Base-by-base conservation (phyloP, 352 stramenopile species). In the Globisporangium apiculatum region DNA sequence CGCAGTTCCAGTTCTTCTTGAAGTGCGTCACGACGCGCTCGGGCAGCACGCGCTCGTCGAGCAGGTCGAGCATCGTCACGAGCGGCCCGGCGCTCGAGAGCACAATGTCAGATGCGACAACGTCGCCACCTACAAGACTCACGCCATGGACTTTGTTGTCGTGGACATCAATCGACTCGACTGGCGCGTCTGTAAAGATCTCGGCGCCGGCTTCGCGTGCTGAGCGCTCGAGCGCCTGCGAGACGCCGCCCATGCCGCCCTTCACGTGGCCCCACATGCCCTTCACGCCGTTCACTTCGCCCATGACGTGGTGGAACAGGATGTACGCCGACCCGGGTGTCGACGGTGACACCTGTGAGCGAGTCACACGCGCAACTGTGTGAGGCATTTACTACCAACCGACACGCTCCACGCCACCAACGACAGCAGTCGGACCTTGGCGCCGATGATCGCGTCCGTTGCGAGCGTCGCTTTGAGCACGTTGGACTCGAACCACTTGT, bases 231-330 rank as follows among this genome's bases (percentile, higher is more conserved):
- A 97, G 68, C 1, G 84, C 77, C 36, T 93, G 62, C 2, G 76
- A 89, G 45, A 97, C 79, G 0, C 67, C 64, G 8, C 89, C 89
- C 89, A 97, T 97, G 6, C 89, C 89, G 7, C 89, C 89, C 62
- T 91, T 85, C 31, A 97, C 86, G 52, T 97, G 90, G 0, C 86
- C 84, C 89, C 89, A 97, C 51, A 85, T 83, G 14, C 88, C 88
- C 50, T 94, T 94, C 9, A 91, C 61, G 17, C 87, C 87, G 46
- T 92, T 89, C 15, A 92, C 82, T 71, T 97, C 89, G 17, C 89
- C 89, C 89, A 97, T 97, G 18, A 97, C 90, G 56, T 96, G 89
- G 49, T 97, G 89, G 31, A 97, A 88, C 17, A 97, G 63, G 48
- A 97, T 94, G 60, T 97, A 97, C 0, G 83, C 89, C 3, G 86